Base-by-base conservation (phyloP, 2,329 filamentous ascomycete genomes). In the Sarocladiaceae sp. region DNA sequence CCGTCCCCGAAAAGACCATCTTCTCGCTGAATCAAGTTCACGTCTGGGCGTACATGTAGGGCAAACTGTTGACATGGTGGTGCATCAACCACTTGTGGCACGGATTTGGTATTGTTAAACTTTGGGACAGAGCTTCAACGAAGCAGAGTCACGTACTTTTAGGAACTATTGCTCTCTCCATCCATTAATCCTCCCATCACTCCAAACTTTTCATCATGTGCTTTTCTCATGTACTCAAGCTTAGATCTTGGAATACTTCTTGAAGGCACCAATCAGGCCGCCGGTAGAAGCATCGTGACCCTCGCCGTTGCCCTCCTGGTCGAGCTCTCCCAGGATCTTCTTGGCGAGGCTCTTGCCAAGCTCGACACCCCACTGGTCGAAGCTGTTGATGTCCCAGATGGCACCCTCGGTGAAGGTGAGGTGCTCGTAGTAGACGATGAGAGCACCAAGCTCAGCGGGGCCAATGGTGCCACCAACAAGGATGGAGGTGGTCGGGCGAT, bases 311-410 rank as follows among this genome's bases (percentile, higher is more conserved):
- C 83, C 88, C n/a, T 80, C 71, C 66, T 86, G 80, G 59, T 97
- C 91, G 54, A 99, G 80, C 79, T 99, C 94, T 64, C 73, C 71
- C 62, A 90, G 86, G 58, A 92, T 91, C 76, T 90, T 92, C 85
- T 93, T 97, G 56, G 94, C 94, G 59, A 99, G 77, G 36, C 87
- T 85, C 86, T 99, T 99, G 71, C 94, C 94, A 56, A 99, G 78
- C 80, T 99, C 94, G 40, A 99, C 94, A 74, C 94, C 94, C 94
- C 94, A 99, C 79, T 99, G 94, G 76, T 99, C 94, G 68, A 97
- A 99, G 66, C 87, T 91, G 83, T 99, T 99, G 79, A 99, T 96
- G 76, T 97, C 96, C 94, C 94, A 99, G 68, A 99, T 80, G 50
- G 92, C 93, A 64, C 94, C 94, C 76, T 99, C 94, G 33, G 90